Evolutionary conservation across 768 basidiomycete species (phyloP), one percentile per base, ranked within the genome.

Genomic region (Tubosaeta brunneosetosa): DNA sequence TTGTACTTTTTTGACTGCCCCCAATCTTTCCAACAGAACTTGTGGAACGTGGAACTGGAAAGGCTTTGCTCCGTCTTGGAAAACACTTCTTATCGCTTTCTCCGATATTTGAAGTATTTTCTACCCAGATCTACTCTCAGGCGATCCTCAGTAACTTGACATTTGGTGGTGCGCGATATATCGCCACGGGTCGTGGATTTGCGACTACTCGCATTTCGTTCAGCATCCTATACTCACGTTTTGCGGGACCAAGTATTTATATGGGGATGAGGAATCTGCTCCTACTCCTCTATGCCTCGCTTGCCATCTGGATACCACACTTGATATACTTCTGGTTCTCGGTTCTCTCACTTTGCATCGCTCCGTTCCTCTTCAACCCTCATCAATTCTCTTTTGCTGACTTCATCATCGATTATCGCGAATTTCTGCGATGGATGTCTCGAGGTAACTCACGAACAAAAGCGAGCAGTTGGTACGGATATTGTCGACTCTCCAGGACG

Each of bases 291-390:
- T 99, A 95, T 66, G 84, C 86, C 61, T 91, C 94, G 42, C 77
- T 98, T 75, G 74, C 91, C 22, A 81, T 99, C 61, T 98, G 91
- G 88, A 89, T 91, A 52, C 91, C 91, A 5, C 88, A 92, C 72
- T 77, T 98, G 61, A 91, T 95, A 73, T 99, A 98, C 79, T 99
- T 98, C 84, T 98, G 95, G 95, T 81, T 92, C 68, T 95, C 97
- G 14, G 92, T 97, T 52, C 70, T 94, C 53, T 94, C 94, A 10
- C 83, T 99, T 17, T 95, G 92, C 72, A 81, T 98, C 61, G 93
- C 97, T 33, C 97, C 97, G 0, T 99, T 98, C 84, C 57, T 99
- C 55, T 99, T 99, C 83, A 99, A 99, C 73, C 97, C 97, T n/a
- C 95, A 99, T 71, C 97, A 98, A 71, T 99, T 98, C 81, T 91